Percentiles rank a stretch among this genome's conserved stretches.
Conservation (phyloP, 768 basidiomycete species). For the Mycena venus region DNA sequence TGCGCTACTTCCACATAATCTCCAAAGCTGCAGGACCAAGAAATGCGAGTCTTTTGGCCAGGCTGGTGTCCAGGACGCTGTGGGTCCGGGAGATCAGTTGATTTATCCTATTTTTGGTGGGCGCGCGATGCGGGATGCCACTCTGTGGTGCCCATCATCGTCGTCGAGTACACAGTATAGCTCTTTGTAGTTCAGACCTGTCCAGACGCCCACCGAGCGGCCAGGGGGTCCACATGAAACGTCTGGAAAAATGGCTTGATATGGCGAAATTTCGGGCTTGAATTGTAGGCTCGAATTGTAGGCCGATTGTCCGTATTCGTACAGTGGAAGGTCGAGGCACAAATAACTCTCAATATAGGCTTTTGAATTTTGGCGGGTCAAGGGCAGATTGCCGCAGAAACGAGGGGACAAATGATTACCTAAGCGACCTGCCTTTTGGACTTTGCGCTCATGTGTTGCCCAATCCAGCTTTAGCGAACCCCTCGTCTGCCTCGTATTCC, state of each 20-base stretch:
- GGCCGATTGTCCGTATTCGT: too few relatives aligned
- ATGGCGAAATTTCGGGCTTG: too few relatives aligned
- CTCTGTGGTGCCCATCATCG: neutral
- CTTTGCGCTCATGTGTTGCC: slow-evolving; percentile 21
- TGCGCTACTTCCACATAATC: too few relatives aligned
- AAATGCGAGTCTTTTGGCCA: neutral
- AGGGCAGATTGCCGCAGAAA: neutral
- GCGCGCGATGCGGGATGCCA: neutral
- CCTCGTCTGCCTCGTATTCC: neutral
- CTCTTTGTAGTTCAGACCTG: too few relatives aligned
- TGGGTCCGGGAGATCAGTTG: neutral
- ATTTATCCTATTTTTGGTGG: neutral
- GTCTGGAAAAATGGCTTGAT: neutral
- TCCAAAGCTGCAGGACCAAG: too few relatives aligned
- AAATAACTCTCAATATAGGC: too few relatives aligned
- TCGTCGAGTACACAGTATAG: neutral
- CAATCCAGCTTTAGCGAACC: slow-evolving; percentile 22
- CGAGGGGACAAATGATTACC: too few relatives aligned
- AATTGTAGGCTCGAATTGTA: too few relatives aligned
- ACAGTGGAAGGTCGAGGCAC: too few relatives aligned
- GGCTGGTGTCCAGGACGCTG: too few relatives aligned
- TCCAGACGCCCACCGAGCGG: too few relatives aligned
- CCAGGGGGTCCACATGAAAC: neutral
- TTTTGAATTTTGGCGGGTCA: too few relatives aligned
- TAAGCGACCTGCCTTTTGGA: neutral